Evolutionary conservation across 768 basidiomycete genomes (phyloP), one percentile per base, ranked within the genome.

Genomic region (Sutorius australiensis): DNA sequence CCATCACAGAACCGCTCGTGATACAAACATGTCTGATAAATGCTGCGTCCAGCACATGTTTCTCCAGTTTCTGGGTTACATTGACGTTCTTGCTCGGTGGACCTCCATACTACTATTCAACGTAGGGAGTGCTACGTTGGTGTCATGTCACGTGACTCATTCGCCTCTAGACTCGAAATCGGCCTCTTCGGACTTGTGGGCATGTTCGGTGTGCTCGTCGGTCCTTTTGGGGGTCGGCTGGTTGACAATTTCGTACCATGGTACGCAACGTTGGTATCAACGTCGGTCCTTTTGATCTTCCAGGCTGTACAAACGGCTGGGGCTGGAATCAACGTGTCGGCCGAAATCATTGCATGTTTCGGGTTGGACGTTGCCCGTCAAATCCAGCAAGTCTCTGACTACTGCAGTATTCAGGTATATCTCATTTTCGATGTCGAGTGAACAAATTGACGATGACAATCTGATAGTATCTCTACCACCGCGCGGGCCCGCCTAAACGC

Each of bases 41-140:
- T 57, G 63, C 89, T 14, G 76, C 76, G 27, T 77, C 75, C 12
- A 79, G 78, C 54, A 84, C 84, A 24, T 84, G 81, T 46, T 84
- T 78, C 36, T 75, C 72, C 11, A 78, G 74, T 58, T 84, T 82
- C 58, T 84, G 86, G 86, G 85, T 87, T 4, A 87, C 86, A 0
- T 67, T 89, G 54, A 92, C 91, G 0, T 95, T 93, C 73, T 72
- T 93, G 19, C 82, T 95, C 3, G 85, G 83, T 8, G 87, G 84
- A 6, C 69, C 82, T 3, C 87, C 87, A 0, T 94, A 92, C 63
- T 63, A 83, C 59, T 92, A 86, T 58, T 86, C 84, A 1, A 87
- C 85, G 86, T 80, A 58, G 30, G 78, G 55, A 7, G 19, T 39
- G 17, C 4, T 6, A 3, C 13, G 8, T 2, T 14, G 13, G 5